Base-by-base conservation (phyloP, 1,284 basidiomycete genomes). In the Leccinum variabile region DNA sequence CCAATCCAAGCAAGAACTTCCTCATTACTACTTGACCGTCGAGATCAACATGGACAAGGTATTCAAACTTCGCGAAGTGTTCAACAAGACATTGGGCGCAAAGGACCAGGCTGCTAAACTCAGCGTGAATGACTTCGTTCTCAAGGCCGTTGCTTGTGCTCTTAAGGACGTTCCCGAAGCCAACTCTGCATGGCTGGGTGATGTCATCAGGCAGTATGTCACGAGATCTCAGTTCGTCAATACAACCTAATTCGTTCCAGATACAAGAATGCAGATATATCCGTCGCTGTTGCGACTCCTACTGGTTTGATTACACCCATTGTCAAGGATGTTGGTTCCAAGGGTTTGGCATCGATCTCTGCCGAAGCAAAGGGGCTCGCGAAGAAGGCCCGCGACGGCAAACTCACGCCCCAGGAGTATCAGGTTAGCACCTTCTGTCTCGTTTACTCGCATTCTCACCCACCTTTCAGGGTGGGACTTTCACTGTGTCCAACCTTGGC, bases 401-500 rank as follows among this genome's bases (percentile, higher is more conserved):
- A 99, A 82, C 85, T 99, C 62, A 85, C 91, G 76, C 97, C 97
- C 39, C 84, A 92, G 61, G 97, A 99, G 79, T 99, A 99, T 84
- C 95, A 98, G 85, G 90, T 89, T 69, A 60, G 69, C 46, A 13
- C 39, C 11, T 1, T 35, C 49, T 28, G 13, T 49, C 35, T 63
- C 46, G 13, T 59, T 30, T 59, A 54, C 44, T 50, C 39, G 25
- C 35, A 54, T 59, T 39, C 53, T 68, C 10, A 65, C 59, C 16
- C 41, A 35, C 13, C 35, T 37, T 46, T 44, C 54, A 95, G 90
- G 97, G 97, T 67, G 97, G 97, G 61, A 92, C 95, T 11, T 99
- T 99, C 82, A 99, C 97, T 60, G 95, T 99, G 76, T 99, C 97
- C 68, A 99, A 99, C 82, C 85, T 99, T 69, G 97, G 97, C 80